Evolutionary conservation across 176 grass and related monocot species (phyloP).

Genomic region (Melocanna baccifera): DNA sequence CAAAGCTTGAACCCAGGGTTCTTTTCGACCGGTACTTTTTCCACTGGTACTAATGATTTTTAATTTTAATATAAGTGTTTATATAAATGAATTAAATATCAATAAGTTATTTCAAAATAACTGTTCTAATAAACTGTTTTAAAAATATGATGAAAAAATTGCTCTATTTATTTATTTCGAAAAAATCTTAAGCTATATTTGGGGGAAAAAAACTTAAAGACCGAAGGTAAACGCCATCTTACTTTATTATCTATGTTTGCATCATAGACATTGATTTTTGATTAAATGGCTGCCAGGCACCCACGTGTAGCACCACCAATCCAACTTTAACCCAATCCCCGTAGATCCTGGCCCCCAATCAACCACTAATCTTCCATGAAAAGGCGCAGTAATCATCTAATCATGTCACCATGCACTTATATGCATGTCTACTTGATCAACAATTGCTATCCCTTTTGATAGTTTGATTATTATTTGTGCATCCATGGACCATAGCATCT

Average conservation of each 20-base stretch:
- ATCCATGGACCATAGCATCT: background rate
- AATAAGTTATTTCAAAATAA: accelerated
- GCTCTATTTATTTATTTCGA: too few relatives aligned
- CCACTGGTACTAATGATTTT: too few relatives aligned
- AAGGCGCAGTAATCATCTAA: background rate
- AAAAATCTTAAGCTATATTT: too few relatives aligned
- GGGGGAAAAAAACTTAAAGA: too few relatives aligned
- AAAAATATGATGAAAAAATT: too few relatives aligned
- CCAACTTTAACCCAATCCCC: background rate
- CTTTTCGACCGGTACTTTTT: too few relatives aligned
- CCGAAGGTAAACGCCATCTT: background rate
- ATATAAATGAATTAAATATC: too few relatives aligned
- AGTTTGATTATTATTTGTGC: background rate
- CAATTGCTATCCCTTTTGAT: background rate
- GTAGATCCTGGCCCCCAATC: background rate
- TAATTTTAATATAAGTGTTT: too few relatives aligned
- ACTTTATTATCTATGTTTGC: background rate
- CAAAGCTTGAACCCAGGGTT: too few relatives aligned
- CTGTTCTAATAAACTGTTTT: too few relatives aligned
- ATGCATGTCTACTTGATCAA: background rate
- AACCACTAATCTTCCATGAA: background rate
- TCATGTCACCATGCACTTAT: background rate
- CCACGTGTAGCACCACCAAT: background rate
- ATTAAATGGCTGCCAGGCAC: background rate
- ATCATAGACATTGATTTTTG: background rate